Evolutionary conservation across 345 rosid species (phyloP).

Genomic region (Noccaea caerulescens): DNA sequence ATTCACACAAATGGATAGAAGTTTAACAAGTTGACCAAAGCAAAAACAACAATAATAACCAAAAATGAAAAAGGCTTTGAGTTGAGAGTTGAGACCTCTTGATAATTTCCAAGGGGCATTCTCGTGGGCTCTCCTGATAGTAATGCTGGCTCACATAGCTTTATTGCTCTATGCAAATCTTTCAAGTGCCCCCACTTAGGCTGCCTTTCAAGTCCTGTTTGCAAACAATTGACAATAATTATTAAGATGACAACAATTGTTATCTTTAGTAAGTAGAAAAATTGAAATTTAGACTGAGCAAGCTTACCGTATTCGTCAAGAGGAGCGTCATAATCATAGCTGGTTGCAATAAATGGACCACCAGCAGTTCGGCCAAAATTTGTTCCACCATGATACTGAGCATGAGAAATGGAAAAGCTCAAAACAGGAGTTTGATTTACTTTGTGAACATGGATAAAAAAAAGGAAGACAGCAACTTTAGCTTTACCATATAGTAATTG

Average conservation of each 20-base stretch:
- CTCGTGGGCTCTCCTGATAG: conserved; percentile 70
- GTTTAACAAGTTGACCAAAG: conserved; percentile 16
- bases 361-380: conserved; percentile 99
- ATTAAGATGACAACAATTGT: conserved; percentile 18
- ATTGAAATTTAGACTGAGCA: not conserved
- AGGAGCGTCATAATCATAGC: conserved; percentile 97
- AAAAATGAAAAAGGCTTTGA: conserved; percentile 16
- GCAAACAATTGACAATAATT: conserved; percentile 17
- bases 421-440: conserved; percentile 19
- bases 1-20: not conserved
- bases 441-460: conserved; percentile 5
- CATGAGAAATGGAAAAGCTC: conserved; percentile 27
- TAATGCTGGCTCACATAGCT: conserved; percentile 87
- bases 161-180: conserved; percentile 94
- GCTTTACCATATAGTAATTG: conserved; percentile 90
- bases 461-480: conserved; percentile 11
- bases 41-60: not conserved
- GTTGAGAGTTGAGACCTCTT: conserved; percentile 62
- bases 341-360: conserved; percentile 99
- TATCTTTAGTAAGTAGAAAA: not conserved
- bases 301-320: conserved; percentile 93
- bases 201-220: conserved; percentile 79
- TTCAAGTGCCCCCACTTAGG: conserved; percentile 99
- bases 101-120: conserved; percentile 74
- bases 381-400: conserved; percentile 97